phyloP scores from a whole-genome alignment of 2,329 filamentous ascomycete species.

The Eurotiales sp. region DNA sequence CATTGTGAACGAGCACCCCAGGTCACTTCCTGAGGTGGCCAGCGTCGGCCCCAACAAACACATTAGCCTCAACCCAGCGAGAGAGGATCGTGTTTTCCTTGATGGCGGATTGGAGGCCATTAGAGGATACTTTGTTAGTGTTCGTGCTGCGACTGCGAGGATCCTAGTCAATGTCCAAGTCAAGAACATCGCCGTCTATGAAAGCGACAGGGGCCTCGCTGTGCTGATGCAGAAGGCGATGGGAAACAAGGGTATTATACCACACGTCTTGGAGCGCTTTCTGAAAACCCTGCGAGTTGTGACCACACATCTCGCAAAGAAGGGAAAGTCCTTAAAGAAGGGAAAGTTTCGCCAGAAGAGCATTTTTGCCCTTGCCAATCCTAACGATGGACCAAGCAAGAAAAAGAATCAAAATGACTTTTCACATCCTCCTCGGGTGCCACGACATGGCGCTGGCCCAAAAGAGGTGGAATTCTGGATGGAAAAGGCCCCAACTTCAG shows the following conservation, averaged over 20 bases:
- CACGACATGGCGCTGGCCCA: slow-evolving; percentile 44
- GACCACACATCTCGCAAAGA: slow-evolving; percentile 41
- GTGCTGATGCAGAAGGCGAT: neutral
- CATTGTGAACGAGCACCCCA: slow-evolving; percentile 49
- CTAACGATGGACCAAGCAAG: slow-evolving; percentile 31
- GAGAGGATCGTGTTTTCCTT: slow-evolving; percentile 51
- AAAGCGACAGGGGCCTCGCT: slow-evolving; percentile 28
- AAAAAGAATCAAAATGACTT: slow-evolving; percentile 21
- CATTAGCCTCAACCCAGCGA: slow-evolving; percentile 40
- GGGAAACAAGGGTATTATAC: neutral
- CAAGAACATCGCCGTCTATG: slow-evolving; percentile 57
- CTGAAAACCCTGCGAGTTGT: slow-evolving; percentile 41
- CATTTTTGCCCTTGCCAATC: slow-evolving; percentile 45
- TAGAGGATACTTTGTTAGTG: slow-evolving; percentile 60
- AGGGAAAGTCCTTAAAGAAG: too few relatives aligned
- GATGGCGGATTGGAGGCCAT: slow-evolving; percentile 53
- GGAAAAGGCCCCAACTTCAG: slow-evolving; percentile 49
- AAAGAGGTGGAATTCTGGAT: slow-evolving; percentile 55
- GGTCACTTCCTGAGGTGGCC: slow-evolving; percentile 38
- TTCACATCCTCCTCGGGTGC: slow-evolving; percentile 29
- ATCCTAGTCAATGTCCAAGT: slow-evolving; percentile 63
- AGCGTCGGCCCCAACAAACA: slow-evolving; percentile 53
- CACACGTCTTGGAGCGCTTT: slow-evolving; percentile 38
- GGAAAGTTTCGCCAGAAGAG: slow-evolving; percentile 48
- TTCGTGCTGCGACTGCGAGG: slow-evolving; percentile 55